Evolutionary conservation across 2,329 filamentous ascomycete species (phyloP).

Genomic region (Talaromyces rugulosus): DNA sequence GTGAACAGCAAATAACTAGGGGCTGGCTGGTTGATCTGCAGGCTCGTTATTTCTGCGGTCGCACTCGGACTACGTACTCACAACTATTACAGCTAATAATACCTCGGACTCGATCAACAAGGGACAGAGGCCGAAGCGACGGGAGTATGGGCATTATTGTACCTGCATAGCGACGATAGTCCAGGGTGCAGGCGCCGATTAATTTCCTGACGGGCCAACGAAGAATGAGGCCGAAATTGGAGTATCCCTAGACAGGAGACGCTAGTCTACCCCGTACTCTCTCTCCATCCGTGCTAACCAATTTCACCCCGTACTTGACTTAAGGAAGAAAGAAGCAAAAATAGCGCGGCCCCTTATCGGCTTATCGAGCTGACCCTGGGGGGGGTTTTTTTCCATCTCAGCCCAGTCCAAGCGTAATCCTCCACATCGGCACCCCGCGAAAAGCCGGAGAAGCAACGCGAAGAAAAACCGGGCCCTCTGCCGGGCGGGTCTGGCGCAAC

Average conservation of each 20-base stretch:
- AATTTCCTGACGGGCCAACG: not conserved
- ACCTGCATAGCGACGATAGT: not conserved
- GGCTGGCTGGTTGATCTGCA: not conserved
- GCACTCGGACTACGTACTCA: not conserved
- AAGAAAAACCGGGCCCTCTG: constrained; percentile 10
- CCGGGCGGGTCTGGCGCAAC: constrained; percentile 5
- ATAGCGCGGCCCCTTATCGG: constrained; percentile 7
- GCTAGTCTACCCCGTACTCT: not conserved
- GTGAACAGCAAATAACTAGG: not conserved
- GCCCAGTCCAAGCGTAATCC: not conserved
- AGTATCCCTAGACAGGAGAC: not conserved
- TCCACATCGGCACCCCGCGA: constrained; percentile 11
- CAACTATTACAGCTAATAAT: not conserved
- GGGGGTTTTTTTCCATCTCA: not conserved
- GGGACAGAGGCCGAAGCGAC: not conserved
- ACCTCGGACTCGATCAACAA: not conserved
- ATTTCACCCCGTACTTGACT: not conserved
- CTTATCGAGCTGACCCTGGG: not conserved
- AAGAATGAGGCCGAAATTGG: constrained; percentile 1
- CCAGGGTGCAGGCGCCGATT: not conserved
- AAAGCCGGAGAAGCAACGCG: constrained; percentile 7
- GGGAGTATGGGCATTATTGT: not conserved
- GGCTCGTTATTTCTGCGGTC: not conserved
- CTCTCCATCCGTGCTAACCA: not conserved
- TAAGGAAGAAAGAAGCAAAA: not conserved